phyloP scores from a whole-genome alignment of 139 green algal genomes.

The Closterium sp. region DNA sequence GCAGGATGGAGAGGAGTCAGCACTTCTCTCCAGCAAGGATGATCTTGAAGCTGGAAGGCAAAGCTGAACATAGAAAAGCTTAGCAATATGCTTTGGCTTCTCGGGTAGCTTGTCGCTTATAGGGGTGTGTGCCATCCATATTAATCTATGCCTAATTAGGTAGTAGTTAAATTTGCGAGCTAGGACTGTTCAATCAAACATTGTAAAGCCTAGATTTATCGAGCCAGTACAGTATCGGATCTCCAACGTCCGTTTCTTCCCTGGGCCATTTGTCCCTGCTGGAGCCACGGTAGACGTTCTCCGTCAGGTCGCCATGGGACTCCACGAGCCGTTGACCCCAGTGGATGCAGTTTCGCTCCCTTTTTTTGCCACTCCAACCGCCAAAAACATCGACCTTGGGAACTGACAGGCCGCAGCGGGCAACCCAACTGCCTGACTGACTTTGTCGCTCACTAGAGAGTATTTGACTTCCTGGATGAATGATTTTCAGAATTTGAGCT shows the following conservation, averaged over 20 bases:
- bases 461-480: no score
- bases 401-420: not conserved
- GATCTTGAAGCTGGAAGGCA: not conserved
- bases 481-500: no score
- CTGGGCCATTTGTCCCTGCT: not conserved
- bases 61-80: not conserved
- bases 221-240: not conserved
- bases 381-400: not conserved
- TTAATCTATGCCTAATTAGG: not conserved
- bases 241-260: not conserved
- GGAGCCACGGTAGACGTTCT: not conserved
- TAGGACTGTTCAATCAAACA: not conserved
- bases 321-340: not conserved
- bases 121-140: not conserved
- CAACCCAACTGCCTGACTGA: not conserved
- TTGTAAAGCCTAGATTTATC: not conserved
- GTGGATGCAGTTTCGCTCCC: no score
- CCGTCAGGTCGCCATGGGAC: not conserved
- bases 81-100: not conserved
- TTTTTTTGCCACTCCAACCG: not conserved
- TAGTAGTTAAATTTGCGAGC: not conserved
- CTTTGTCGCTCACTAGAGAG: not conserved
- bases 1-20: not conserved
- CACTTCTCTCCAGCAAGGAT: not conserved
- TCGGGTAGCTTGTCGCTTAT: not conserved